These are phyloP conservation scores for Dendrothele bispora DNA, from an alignment of 768 basidiomycete genomes.

Conservation along the genomic window DNA sequence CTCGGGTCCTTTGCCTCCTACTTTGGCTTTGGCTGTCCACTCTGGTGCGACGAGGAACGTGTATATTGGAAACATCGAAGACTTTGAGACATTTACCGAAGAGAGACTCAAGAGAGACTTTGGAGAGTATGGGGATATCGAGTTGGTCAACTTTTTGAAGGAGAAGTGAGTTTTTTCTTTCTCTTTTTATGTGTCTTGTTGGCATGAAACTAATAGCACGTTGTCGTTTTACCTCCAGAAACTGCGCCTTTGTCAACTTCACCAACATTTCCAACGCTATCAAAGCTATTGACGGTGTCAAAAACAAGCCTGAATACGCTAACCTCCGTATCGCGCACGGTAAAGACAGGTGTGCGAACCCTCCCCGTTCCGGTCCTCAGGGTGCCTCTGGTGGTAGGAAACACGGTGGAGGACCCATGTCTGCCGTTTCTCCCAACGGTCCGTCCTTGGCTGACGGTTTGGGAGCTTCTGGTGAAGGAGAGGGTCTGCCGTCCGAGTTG, in stretches of 20 bases:
- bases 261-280: constrained; percentile 94
- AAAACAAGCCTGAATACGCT: constrained; percentile 87
- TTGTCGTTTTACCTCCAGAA: constrained; percentile 47
- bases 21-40: constrained; percentile 85
- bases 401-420: too few relatives aligned
- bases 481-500: constrained; percentile 25
- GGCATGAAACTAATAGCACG: not conserved
- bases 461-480: constrained; percentile 13
- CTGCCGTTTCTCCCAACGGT: constrained; percentile 34
- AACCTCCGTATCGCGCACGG: constrained; percentile 91
- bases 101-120: constrained; percentile 92
- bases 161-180: constrained; percentile 68
- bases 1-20: constrained; percentile 81
- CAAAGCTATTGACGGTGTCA: constrained; percentile 97
- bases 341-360: constrained; percentile 94
- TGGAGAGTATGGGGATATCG: constrained; percentile 94
- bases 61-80: constrained; percentile 93
- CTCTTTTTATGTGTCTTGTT: constrained; percentile 1
- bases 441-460: constrained; percentile 19
- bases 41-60: constrained; percentile 95
- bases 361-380: constrained; percentile 81
- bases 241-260: constrained; percentile 95
- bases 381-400: constrained; percentile 55
- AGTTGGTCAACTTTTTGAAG: constrained; percentile 92
- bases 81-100: constrained; percentile 90